Conservation (phyloP, 768 basidiomycete species). For the Holtermanniella nyarrowii region DNA sequence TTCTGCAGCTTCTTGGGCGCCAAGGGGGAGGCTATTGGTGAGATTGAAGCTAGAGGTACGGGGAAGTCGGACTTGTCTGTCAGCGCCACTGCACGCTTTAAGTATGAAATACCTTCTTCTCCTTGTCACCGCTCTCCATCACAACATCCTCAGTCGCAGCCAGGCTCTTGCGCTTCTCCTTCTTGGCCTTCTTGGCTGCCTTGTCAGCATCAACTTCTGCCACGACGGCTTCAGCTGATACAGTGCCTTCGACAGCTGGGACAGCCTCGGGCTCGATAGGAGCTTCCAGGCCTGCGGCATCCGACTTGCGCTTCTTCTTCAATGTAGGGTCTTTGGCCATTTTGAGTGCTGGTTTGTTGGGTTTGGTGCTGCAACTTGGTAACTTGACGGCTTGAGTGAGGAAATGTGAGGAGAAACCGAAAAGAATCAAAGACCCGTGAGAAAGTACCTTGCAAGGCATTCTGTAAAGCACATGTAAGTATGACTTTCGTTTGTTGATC, state of each 20-base stretch:
- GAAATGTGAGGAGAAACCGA: conserved; percentile 12
- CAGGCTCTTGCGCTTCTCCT: conserved; percentile 38
- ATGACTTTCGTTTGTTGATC: too few relatives aligned
- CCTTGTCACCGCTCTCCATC: conserved; percentile 49
- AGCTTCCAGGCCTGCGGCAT: conserved; percentile 29
- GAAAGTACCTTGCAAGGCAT: too few relatives aligned
- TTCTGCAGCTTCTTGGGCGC: conserved; percentile 88
- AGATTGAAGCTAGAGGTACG: conserved; percentile 69
- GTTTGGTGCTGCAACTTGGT: neutral
- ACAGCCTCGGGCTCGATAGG: conserved; percentile 16
- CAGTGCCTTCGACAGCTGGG: conserved; percentile 25
- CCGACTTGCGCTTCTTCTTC: conserved; percentile 41
- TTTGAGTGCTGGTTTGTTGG: neutral
- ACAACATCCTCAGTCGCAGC: conserved; percentile 15
- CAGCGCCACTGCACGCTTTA: conserved; percentile 6
- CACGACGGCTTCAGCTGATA: conserved; percentile 34
- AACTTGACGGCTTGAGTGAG: neutral
- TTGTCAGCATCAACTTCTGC: conserved; percentile 36
- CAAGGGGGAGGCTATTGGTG: conserved; percentile 86
- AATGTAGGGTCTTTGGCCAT: conserved; percentile 27
- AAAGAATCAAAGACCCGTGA: too few relatives aligned
- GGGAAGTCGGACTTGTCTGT: conserved; percentile 38
- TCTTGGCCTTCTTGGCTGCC: conserved; percentile 44
- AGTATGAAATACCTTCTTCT: conserved; percentile 27
- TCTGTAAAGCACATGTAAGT: too few relatives aligned